Evolutionary conservation across 208 protist species (phyloP).

Genomic region (Giardia muris): DNA sequence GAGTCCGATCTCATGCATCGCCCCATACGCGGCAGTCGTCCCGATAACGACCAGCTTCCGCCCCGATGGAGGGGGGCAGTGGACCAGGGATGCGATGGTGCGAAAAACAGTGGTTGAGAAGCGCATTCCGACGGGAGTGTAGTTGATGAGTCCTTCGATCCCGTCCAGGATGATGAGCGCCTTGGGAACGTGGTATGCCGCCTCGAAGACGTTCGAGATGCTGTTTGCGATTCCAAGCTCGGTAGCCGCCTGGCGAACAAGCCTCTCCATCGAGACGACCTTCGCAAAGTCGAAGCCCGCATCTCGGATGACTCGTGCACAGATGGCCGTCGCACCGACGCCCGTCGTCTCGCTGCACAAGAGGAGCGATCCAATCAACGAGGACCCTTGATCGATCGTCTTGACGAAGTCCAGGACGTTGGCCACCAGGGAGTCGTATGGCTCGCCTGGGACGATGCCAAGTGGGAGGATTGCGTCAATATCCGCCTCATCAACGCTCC

Average conservation of each 20-base stretch:
- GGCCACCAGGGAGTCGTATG: neutral
- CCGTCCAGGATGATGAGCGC: slow-evolving; percentile 88
- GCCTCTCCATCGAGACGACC: slow-evolving; percentile 69
- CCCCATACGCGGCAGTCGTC: neutral
- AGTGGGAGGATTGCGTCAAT: neutral
- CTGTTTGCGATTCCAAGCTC: slow-evolving; percentile 27
- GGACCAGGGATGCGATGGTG: slow-evolving; percentile 39
- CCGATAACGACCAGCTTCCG: slow-evolving; percentile 18
- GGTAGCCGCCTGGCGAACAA: slow-evolving; percentile 62
- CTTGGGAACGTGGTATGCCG: slow-evolving; percentile 82
- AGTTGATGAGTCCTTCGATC: slow-evolving; percentile 76
- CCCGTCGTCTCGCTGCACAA: slow-evolving; percentile 41
- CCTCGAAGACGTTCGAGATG: slow-evolving; percentile 72
- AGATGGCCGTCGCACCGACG: slow-evolving; percentile 80
- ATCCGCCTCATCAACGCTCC: slow-evolving; percentile 53
- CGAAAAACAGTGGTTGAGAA: slow-evolving; percentile 93
- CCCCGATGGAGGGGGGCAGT: neutral
- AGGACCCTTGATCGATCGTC: neutral
- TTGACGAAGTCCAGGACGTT: neutral
- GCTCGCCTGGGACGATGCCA: neutral
- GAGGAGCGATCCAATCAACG: neutral
- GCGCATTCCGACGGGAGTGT: slow-evolving; percentile 77
- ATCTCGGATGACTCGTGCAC: slow-evolving; percentile 63
- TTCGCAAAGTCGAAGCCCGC: slow-evolving; percentile 81
- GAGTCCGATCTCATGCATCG: neutral